Evolutionary conservation across 495 filamentous ascomycete species (phyloP).

Genomic region (Terfezia claveryi): DNA sequence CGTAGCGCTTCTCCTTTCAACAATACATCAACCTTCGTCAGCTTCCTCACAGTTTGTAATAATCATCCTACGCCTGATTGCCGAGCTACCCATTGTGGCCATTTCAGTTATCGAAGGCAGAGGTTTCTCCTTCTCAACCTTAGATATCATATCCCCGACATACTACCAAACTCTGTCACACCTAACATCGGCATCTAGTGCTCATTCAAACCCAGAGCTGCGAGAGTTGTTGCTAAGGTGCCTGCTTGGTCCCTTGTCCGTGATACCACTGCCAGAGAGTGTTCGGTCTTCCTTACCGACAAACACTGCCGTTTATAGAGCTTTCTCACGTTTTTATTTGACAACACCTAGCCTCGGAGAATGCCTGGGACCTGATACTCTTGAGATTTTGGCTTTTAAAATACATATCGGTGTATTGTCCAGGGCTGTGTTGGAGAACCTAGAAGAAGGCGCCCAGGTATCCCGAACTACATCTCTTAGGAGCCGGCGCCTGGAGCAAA

Average conservation of each 20-base stretch:
- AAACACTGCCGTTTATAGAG: constrained; percentile 24
- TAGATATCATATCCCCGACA: neutral
- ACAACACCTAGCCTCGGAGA: constrained; percentile 26
- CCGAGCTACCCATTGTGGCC: neutral
- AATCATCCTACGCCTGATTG: neutral
- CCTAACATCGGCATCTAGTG: neutral
- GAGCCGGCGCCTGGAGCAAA: neutral
- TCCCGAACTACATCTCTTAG: neutral
- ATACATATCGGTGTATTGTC: neutral
- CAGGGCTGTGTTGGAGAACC: neutral
- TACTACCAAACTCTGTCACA: neutral
- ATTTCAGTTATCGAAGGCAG: neutral
- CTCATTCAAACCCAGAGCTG: neutral
- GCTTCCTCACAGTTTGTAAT: neutral
- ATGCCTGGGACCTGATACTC: constrained; percentile 20
- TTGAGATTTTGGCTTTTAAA: constrained; percentile 22
- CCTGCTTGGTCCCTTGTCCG: neutral
- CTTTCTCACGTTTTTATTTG: constrained; percentile 35
- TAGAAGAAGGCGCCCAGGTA: neutral
- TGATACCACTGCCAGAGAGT: too few species aligned
- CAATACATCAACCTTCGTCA: neutral
- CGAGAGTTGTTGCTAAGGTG: neutral
- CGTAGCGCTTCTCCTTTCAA: neutral
- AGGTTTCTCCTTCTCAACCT: neutral
- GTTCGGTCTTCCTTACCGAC: neutral